These are phyloP conservation scores for Ramicandelaber brevisporus DNA, from an alignment of 192 early-diverging fungal genomes.

Conservation along the genomic window DNA sequence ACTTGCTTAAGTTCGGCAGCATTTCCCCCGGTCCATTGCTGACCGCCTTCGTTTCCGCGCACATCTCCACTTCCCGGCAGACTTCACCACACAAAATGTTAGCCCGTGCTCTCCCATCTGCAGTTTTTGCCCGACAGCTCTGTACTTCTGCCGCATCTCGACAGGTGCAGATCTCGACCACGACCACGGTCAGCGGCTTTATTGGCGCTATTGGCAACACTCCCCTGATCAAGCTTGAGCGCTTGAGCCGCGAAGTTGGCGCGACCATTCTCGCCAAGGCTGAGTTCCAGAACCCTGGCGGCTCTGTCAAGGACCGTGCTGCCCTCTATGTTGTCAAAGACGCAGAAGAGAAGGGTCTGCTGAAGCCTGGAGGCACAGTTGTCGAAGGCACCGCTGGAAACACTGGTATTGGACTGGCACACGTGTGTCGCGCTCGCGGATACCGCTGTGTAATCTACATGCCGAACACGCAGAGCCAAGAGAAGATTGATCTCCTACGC, in stretches of 20 bases:
- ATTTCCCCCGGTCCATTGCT: too few species aligned
- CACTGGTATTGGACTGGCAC: constrained; percentile 90
- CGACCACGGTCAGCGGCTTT: constrained; percentile 38
- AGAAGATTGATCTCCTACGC: constrained; percentile 77
- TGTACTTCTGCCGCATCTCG: too few species aligned
- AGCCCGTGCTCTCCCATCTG: too few species aligned
- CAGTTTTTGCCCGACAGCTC: too few species aligned
- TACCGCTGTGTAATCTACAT: constrained; percentile 93
- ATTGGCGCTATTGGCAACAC: constrained; percentile 77
- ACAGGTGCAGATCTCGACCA: not conserved
- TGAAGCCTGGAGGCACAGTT: constrained; percentile 58
- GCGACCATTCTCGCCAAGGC: constrained; percentile 80
- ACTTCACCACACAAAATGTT: too few species aligned
- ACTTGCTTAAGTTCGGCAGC: too few species aligned
- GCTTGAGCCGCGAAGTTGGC: constrained; percentile 46
- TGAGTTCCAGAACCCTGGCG: constrained; percentile 94
- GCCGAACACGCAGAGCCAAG: constrained; percentile 90
- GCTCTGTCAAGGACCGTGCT: constrained; percentile 90
- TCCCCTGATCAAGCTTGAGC: constrained; percentile 49
- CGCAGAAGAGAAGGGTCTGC: constrained; percentile 64
- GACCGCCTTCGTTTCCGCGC: too few species aligned
- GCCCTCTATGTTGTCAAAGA: constrained; percentile 85
- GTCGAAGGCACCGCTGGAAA: constrained; percentile 74
- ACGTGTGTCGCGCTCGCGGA: constrained; percentile 77
- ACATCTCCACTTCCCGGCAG: too few species aligned